Evolutionary conservation across 306 rosid species (phyloP), one percentile per base, ranked within the genome.

Genomic region (Ormosia semicastrata): DNA sequence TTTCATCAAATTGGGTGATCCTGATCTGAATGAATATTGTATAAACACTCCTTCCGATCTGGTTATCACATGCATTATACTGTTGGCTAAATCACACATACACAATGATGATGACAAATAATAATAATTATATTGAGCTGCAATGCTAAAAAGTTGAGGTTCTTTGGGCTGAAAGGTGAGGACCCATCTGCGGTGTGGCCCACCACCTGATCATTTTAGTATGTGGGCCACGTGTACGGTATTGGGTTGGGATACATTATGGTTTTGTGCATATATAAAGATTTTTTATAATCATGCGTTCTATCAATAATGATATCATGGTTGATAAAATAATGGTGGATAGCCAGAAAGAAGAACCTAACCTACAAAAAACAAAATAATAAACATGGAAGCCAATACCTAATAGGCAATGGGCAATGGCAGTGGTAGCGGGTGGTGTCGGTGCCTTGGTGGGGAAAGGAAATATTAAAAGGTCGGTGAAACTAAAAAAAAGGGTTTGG

Each of bases 191-290:
- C 33, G 50, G 32, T 7, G 40, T 62, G 69, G 56, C 70, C 88
- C 85, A 76, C 85, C 81, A 65, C 47, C 81, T 71, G 80, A 84
- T 84, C 80, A 86, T 83, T 68, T 72, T 58, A 79, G 81, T 71
- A 7, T 84, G 85, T 88, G 88, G 93, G 90, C 84, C 92, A 83
- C 83, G 86, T 83, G 88, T 84, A 86, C 83, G 85, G 84, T 70
- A 65, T 18, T 76, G 75, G 86, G 83, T 34, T 85, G 75, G 77
- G 77, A 73, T 80, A 37, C 79, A 85, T 84, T 69, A 76, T 83
- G 71, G 70, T 78, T 34, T 40, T 76, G 24, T 71, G 63, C 74
- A 70, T 30, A 77, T 65, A 64, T 30, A 77, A 69, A 85, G 73
- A 70, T 77, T 62, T 71, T 56, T 63, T 66, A 86, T 72, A 77